These are phyloP conservation scores for Tolypocladium endophyticum DNA, from an alignment of 2,329 filamentous ascomycete species.

Conservation along the genomic window DNA sequence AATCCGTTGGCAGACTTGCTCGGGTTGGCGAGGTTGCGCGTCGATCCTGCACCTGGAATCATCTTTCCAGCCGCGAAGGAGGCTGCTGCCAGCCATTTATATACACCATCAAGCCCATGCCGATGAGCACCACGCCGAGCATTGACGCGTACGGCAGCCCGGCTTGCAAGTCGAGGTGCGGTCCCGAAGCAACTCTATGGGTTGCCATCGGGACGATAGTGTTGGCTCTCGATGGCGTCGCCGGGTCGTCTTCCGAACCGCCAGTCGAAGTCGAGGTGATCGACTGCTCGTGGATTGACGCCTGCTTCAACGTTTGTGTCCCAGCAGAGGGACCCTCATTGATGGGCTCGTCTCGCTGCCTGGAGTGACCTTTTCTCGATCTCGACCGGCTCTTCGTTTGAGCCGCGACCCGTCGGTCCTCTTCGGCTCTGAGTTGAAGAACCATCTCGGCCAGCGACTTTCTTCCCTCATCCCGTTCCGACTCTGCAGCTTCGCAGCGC, in stretches of 20 bases:
- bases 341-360: constrained; percentile 7
- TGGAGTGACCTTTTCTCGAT: constrained; percentile 13
- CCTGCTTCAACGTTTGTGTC: neutral
- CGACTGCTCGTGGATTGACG: constrained; percentile 1
- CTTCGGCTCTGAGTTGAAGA: constrained; percentile 63
- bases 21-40: neutral
- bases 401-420: constrained; percentile 34
- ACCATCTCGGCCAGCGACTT: constrained; percentile 83
- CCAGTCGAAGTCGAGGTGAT: constrained; percentile 14
- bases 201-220: constrained; percentile 35
- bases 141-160: constrained; percentile 70
- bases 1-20: neutral
- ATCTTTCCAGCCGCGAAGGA: constrained; percentile 21
- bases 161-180: constrained; percentile 34
- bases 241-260: constrained; percentile 27
- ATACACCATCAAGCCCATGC: constrained; percentile 78
- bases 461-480: constrained; percentile 60
- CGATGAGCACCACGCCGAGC: constrained; percentile 70
- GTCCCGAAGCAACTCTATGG: constrained; percentile 27
- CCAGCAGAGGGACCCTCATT: constrained; percentile 7
- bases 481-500: constrained; percentile 71
- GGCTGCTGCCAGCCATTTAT: constrained; percentile 66
- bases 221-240: constrained; percentile 35
- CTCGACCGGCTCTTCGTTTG: constrained; percentile 29
- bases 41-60: constrained; percentile 1